Conservation (phyloP, 495 filamentous ascomycete species). For the Hamigera avellanea region DNA sequence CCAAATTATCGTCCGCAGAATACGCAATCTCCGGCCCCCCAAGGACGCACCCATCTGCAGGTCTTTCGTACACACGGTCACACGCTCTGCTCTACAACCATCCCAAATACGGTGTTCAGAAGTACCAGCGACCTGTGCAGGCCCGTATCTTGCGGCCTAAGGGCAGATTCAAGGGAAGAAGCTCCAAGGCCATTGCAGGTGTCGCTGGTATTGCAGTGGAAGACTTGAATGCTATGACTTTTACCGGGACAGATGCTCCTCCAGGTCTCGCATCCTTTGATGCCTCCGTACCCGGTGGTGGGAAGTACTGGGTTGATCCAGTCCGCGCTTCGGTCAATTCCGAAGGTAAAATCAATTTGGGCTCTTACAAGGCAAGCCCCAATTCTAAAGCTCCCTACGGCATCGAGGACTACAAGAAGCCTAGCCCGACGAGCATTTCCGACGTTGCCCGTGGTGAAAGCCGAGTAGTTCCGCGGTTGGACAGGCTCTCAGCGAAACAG, state of each 20-base stretch:
- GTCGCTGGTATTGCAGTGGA: slow-evolving; percentile 39
- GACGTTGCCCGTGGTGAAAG: slow-evolving; percentile 14
- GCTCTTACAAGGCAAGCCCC: slow-evolving; percentile 29
- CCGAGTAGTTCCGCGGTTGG: slow-evolving; percentile 22
- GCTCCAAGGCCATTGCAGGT: slow-evolving; percentile 31
- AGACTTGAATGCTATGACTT: slow-evolving; percentile 30
- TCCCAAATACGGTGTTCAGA: slow-evolving; percentile 69
- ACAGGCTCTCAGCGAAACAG: slow-evolving; percentile 9
- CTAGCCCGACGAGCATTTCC: slow-evolving; percentile 12
- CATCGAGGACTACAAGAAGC: slow-evolving; percentile 25
- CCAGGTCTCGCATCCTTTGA: slow-evolving; percentile 40
- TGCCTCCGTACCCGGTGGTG: slow-evolving; percentile 49
- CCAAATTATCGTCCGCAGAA: slow-evolving; percentile 25
- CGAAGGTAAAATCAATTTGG: slow-evolving; percentile 44
- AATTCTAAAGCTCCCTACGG: slow-evolving; percentile 40
- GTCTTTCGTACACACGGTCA: slow-evolving; percentile 74
- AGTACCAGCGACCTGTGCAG: slow-evolving; percentile 45
- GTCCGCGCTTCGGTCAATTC: slow-evolving; percentile 45
- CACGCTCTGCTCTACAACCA: slow-evolving; percentile 63
- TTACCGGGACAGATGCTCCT: slow-evolving; percentile 18
- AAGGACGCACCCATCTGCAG: slow-evolving; percentile 83
- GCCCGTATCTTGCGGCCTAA: slow-evolving; percentile 52
- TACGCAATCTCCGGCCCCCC: slow-evolving; percentile 57
- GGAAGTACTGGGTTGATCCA: slow-evolving; percentile 53
- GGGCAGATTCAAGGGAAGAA: slow-evolving; percentile 24